Evolutionary conservation across 1,284 basidiomycete genomes (phyloP).

Genomic region (Irpex sp.): DNA sequence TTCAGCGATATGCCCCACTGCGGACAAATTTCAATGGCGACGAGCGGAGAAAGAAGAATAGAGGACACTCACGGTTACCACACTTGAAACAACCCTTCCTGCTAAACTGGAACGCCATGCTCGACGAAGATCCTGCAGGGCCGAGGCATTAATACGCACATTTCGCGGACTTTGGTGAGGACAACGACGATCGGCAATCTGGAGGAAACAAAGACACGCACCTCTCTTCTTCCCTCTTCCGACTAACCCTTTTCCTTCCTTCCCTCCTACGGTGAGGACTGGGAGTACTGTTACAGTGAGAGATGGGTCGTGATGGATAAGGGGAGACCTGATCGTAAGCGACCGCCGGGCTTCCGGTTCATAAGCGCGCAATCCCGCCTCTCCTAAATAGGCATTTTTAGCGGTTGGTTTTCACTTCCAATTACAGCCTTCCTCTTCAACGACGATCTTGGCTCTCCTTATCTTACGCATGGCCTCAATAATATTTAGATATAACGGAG

Average conservation of each 20-base stretch:
- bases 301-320: conserved; percentile 33
- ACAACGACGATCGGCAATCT: not conserved
- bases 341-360: not conserved
- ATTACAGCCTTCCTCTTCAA: no score
- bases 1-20: conserved; percentile 89
- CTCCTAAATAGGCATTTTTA: not conserved
- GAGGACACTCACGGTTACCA: conserved; percentile 63
- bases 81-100: conserved; percentile 88
- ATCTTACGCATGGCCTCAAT: no score
- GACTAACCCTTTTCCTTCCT: conserved; percentile 40
- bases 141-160: not conserved
- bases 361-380: not conserved
- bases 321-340: conserved; percentile 10
- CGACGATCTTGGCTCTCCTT: no score
- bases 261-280: conserved; percentile 38
- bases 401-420: not conserved
- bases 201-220: conserved; percentile 11
- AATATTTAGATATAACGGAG: no score
- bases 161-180: not conserved
- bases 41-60: conserved; percentile 8
- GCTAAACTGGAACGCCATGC: conserved; percentile 75
- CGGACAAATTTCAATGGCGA: conserved; percentile 18
- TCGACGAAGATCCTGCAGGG: conserved; percentile 23
- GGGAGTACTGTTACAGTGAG: conserved; percentile 31
- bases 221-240: conserved; percentile 43